Conservation (phyloP, 176 grass and related monocot genomes). For the Elaeis guineensis region DNA sequence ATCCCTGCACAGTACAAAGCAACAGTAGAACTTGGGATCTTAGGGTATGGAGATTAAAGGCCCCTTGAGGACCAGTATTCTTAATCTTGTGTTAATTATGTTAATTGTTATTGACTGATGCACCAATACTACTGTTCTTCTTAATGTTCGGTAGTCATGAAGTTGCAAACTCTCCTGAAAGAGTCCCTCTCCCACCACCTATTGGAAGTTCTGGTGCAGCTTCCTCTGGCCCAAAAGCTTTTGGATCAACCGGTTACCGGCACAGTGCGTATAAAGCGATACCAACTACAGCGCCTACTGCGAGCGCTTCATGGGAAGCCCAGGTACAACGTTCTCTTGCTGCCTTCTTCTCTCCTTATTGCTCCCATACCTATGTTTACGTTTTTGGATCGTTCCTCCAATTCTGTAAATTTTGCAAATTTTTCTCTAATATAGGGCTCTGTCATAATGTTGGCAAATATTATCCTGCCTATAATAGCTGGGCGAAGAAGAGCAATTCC, state of each 20-base stretch:
- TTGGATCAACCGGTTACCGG: conserved; percentile 28
- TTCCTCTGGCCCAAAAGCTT: conserved; percentile 24
- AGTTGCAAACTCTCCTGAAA: conserved; percentile 36
- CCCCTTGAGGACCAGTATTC: conserved; percentile 5
- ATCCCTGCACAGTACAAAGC: conserved; percentile 77
- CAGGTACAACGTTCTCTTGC: conserved; percentile 28
- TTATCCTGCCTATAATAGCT: too few relatives aligned
- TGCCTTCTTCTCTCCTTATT: conserved; percentile 9
- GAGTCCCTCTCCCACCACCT: conserved; percentile 69
- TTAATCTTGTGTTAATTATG: conserved; percentile 15
- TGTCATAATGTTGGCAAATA: too few relatives aligned
- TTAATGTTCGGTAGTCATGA: conserved; percentile 37
- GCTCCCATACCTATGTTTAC: too few relatives aligned
- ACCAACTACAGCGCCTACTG: conserved; percentile 31
- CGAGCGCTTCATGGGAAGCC: conserved; percentile 25
- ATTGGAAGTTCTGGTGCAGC: conserved; percentile 31
- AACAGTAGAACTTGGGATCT: conserved; percentile 62
- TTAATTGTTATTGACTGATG: not conserved
- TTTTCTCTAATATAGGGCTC: too few relatives aligned
- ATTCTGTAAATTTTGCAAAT: conserved; percentile 4
- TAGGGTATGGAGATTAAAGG: conserved; percentile 52
- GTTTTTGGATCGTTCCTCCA: not conserved
- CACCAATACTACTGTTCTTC: conserved; percentile 10
- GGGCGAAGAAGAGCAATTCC: too few relatives aligned
- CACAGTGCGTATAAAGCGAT: conserved; percentile 18